Base-by-base conservation (phyloP, 495 filamentous ascomycete genomes). In the Bryoglossum gracile region DNA sequence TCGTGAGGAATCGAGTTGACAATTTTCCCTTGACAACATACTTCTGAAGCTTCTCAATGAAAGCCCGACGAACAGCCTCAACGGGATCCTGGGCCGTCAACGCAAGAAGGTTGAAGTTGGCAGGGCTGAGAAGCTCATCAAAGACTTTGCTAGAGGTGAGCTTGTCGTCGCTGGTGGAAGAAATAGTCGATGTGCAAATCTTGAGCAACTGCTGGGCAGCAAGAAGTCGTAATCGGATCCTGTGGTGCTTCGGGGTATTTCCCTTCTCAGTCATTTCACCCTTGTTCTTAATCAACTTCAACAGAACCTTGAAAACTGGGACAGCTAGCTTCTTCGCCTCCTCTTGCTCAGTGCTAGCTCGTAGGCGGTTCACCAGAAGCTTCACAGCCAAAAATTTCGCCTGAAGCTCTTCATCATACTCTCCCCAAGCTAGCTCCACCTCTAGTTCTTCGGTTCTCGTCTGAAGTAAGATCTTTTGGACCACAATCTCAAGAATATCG, bases 381-480 rank as follows among this genome's bases (percentile, higher is more conserved):
- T 83, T 89, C 26, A 97, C 71, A n/a, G 91, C 87, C 74, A 89
- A 88, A 43, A 80, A 75, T 62, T 97, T 96, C 16, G 88, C 86
- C 30, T 81, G 74, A 13, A 82, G 81, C 54, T 97, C 89, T 14
- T 89, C 82, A 36, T 95, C 88, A 25, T 85, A 60, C 11, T 76
- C 70, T 2, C 75, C 70, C 94, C 94, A 81, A 18, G 76, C 66
- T 62, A 43, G 66, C 61, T 72, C 80, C 30, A 64, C 63, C 3
- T 71, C 67, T 44, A 62, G 70, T 13, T 73, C 68, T 8, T 74
- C 66, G 1, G 74, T 76, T 24, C 83, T 80, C 25, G 83, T 77
- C 43, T 84, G 71, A 17, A 87, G 73, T 1, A 99, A 72, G 19
- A 94, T 74, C 41, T 90, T 71, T 41, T 84, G 78, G 32, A 89